Base-by-base conservation (phyloP, 1,139 yeast species). In the Debaryomycetaceae sp. region DNA sequence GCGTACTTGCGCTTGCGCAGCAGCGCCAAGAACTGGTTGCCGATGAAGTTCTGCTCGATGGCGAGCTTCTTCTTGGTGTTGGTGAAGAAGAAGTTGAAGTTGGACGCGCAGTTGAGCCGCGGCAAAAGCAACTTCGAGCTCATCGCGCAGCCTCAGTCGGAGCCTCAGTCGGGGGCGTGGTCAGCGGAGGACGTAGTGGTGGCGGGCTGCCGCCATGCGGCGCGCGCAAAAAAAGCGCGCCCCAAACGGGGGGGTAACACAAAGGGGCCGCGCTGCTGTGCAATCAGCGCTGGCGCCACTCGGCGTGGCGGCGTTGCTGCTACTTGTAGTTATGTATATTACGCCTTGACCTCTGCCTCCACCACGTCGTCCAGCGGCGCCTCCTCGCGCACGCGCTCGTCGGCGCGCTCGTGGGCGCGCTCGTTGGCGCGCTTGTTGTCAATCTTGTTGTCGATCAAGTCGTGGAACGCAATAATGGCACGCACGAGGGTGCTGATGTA, bases 391-490 rank as follows among this genome's bases (percentile, higher is more conserved):
- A 38, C 62, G 35, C 63, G 67, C 38, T 78, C 73, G 40, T 63
- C 64, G 30, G 56, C 46, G 45, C 71, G 74, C 25, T 52, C 37
- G 19, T 29, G 30, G 18, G 38, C 62, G 35, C 63, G 67, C 38
- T 78, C 73, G 40, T 63, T 64, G 30, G 56, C 46, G 45, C 71
- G 74, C 49, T 78, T 78, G 56, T 88, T 88, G 46, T 85, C 86
- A 45, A 91, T 80, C 60, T 91, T 91, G 63, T 93, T 93, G 49
- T 91, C 98, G 53, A 93, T 91, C 56, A 93, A 73, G 56, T 93
- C 95, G 59, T 93, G 96, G 72, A 91, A 89, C 11, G 98, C 95
- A 53, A 91, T 84, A 47, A 91, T 91, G 12, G 97, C 85, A 49
- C 98, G 76, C 15, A 91, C 96, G 48, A 93, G 68, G 29, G 93